phyloP scores from a whole-genome alignment of 2,329 filamentous ascomycete genomes.

The Pyrenophora seminiperda region DNA sequence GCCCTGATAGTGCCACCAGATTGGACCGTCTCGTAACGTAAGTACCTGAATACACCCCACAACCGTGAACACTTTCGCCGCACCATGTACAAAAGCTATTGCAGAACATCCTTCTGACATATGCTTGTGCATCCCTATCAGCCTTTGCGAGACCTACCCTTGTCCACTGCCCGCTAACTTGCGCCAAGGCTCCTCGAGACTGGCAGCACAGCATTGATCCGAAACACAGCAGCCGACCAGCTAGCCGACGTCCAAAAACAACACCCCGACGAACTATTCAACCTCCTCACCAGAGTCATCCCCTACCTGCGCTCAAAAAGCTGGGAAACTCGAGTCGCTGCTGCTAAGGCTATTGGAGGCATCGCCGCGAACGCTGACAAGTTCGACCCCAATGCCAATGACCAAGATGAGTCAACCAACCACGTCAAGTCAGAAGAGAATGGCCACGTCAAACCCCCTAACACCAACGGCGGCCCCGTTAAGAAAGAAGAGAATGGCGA shows the following conservation, averaged over 20 bases:
- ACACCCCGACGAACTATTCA: slow-evolving; percentile 96
- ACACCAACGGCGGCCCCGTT: slow-evolving; percentile 44
- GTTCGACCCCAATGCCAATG: slow-evolving; percentile 81
- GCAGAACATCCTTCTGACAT: background rate
- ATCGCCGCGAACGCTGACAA: slow-evolving; percentile 87
- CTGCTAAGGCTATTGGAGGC: slow-evolving; percentile 90
- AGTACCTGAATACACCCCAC: slow-evolving; percentile 26
- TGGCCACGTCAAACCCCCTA: slow-evolving; percentile 64
- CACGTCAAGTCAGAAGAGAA: slow-evolving; percentile 51
- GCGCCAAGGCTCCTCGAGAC: slow-evolving; percentile 84
- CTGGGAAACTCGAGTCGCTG: slow-evolving; percentile 94
- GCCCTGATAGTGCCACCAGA: slow-evolving; percentile 44
- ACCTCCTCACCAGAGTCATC: slow-evolving; percentile 89
- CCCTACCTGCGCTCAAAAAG: slow-evolving; percentile 93
- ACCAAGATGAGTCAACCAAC: slow-evolving; percentile 66
- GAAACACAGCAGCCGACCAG: slow-evolving; percentile 95
- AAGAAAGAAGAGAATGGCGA: slow-evolving; percentile 61
- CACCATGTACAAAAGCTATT: background rate
- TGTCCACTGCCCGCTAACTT: slow-evolving; percentile 28
- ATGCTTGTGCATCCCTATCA: background rate
- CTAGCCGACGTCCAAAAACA: slow-evolving; percentile 97
- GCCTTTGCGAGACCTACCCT: slow-evolving; percentile 1
- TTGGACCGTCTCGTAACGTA: slow-evolving; percentile 48
- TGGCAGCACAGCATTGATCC: slow-evolving; percentile 92
- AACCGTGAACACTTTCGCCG: slow-evolving; percentile 6